Percentiles rank a stretch among this genome's conserved stretches.
Conservation (phyloP, 768 basidiomycete genomes). For the Ephemerocybe angulata region DNA sequence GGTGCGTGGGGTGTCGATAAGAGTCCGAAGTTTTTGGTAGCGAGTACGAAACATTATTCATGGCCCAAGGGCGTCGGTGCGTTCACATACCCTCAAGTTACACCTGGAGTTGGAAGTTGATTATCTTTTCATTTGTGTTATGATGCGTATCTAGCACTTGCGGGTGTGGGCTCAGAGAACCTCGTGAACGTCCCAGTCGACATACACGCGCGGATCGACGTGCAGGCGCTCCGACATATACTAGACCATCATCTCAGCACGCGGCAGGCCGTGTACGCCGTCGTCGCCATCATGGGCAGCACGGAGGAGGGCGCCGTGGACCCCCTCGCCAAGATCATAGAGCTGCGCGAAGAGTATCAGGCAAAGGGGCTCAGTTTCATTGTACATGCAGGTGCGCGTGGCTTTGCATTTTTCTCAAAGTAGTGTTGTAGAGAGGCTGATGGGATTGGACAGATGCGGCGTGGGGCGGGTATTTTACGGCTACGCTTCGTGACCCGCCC, state of each 20-base stretch:
- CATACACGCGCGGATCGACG: conserved; percentile 32
- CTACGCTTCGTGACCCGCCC: conserved; percentile 22
- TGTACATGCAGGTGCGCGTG: conserved; percentile 30
- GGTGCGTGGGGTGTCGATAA: conserved; percentile 20
- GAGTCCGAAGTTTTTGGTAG: conserved; percentile 23
- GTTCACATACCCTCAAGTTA: conserved; percentile 7
- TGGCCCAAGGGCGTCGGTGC: conserved; percentile 47
- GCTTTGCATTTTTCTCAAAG: not conserved
- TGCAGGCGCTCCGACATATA: conserved; percentile 18
- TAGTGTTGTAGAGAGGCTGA: not conserved
- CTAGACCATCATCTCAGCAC: conserved; percentile 28
- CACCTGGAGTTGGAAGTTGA: no score
- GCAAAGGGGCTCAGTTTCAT: conserved; percentile 34
- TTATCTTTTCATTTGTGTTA: no score
- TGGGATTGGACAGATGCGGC: conserved; percentile 31
- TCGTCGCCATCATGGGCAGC: conserved; percentile 41
- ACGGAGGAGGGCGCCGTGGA: conserved; percentile 45
- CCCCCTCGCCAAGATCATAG: conserved; percentile 34
- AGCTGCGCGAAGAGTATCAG: conserved; percentile 26
- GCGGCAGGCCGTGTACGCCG: conserved; percentile 35
- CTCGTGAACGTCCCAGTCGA: conserved; percentile 34
- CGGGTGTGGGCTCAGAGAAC: conserved; percentile 41
- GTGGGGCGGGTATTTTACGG: conserved; percentile 45
- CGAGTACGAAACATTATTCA: conserved; percentile 38
- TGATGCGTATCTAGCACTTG: no score